Evolutionary conservation across 2,329 filamentous ascomycete genomes (phyloP).

Genomic region (Zarea fungicola): DNA sequence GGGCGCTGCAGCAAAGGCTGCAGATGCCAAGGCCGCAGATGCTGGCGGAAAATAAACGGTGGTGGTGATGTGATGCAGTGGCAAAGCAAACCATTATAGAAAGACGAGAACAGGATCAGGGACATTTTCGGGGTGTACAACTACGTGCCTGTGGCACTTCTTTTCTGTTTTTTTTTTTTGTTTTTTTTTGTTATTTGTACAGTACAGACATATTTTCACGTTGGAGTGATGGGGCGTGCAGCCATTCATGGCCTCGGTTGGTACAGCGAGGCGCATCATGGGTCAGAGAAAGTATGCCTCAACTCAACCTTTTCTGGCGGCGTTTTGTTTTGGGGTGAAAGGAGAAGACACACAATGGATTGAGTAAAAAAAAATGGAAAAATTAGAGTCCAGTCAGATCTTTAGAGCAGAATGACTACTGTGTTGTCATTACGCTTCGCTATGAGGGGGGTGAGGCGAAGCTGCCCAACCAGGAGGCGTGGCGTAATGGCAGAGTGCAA

Average conservation of each 20-base stretch:
- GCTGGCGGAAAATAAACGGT: slow-evolving; percentile 8
- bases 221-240: neutral
- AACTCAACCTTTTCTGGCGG: slow-evolving; percentile 8
- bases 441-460: neutral
- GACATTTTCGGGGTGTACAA: neutral
- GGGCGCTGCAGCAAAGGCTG: slow-evolving; percentile 9
- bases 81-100: neutral
- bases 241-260: slow-evolving; percentile 12
- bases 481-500: too few relatives aligned
- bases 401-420: neutral
- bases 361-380: slow-evolving; percentile 7
- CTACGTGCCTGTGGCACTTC: slow-evolving; percentile 16
- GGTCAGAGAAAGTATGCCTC: slow-evolving; percentile 2
- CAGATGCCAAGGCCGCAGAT: too few relatives aligned
- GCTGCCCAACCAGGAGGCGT: too few relatives aligned
- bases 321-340: slow-evolving; percentile 8
- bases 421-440: neutral
- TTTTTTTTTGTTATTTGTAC: slow-evolving; percentile 6
- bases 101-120: neutral
- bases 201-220: slow-evolving; percentile 11
- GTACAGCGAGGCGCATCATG: neutral
- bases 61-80: slow-evolving; percentile 1
- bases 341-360: slow-evolving; percentile 4
- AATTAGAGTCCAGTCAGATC: slow-evolving; percentile 6
- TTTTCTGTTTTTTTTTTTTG: neutral